Base-by-base conservation (phyloP, 768 basidiomycete genomes). In the Leucosporidium yakuticum region DNA sequence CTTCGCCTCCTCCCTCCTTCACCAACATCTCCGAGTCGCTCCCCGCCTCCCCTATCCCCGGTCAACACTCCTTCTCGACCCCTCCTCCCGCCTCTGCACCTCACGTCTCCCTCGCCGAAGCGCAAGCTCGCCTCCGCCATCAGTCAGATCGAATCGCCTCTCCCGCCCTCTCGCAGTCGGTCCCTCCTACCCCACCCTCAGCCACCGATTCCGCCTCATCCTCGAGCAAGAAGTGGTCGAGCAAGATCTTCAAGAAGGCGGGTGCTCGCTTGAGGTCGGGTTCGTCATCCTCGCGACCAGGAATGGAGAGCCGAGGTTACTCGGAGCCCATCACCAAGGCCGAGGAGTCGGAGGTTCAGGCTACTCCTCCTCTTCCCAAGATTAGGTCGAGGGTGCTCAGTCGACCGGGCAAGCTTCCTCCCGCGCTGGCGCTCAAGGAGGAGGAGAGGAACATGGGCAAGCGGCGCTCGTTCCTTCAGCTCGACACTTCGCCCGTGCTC, bases 401-500 rank as follows among this genome's bases (percentile, higher is more conserved):
- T 4, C 44, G 51, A 29, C 20, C 55, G 21, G 1, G 32, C 32
- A 50, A 25, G 50, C 36, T 1, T 8, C 19, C 62, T 20, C 55
- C 66, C 14, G 25, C 48, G 57, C 32, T 62, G 17, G 39, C 55
- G 17, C 48, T 50, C 31, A 32, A 23, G 49, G 23, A 56, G 32
- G 64, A 48, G 44, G 58, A 25, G 17, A 67, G 8, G 62, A 76
- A 11, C 62, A 73, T 27, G 82, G 86, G 83, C 19, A 92, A 88
- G 79, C 85, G 94, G 49, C 83, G 90, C 75, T 94, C 91, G 77
- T 98, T 95, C 82, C 80, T 98, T 53, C 89, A 91, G 25, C 82
- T 98, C 63, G 90, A 90, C 68, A 83, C 83, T 21, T 44, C 27
- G 15, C 59, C 59, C 14, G 29, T 47, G 17, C 59, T 60, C 47